phyloP scores from a whole-genome alignment of 805 yeast genomes.

The Saccharomycopsis sp. region DNA sequence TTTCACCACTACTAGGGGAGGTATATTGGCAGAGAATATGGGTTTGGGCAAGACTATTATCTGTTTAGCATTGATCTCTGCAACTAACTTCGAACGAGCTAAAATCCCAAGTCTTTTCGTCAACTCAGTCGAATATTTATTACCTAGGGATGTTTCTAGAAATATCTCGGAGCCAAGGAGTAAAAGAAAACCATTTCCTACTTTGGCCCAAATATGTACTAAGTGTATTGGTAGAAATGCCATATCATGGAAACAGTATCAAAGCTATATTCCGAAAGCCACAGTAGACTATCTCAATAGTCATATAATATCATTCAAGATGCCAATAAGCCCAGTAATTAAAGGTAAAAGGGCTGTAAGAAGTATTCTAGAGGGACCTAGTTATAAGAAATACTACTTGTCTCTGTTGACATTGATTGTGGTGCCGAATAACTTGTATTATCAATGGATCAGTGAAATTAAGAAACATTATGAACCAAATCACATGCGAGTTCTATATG shows the following conservation, averaged over 20 bases:
- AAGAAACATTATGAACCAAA: conserved; percentile 43
- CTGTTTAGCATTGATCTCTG: conserved; percentile 53
- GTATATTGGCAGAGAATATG: conserved; percentile 78
- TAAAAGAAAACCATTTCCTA: background rate
- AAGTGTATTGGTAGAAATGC: conserved; percentile 39
- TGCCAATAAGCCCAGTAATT: too few relatives aligned
- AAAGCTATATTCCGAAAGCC: conserved; percentile 37
- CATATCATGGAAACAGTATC: conserved; percentile 51
- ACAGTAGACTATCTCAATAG: background rate
- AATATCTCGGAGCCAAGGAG: background rate
- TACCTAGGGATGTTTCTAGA: background rate
- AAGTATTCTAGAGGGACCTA: conserved; percentile 22
- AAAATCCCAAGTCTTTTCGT: conserved; percentile 36
- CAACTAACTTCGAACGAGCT: conserved; percentile 48
- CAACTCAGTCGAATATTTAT: background rate
- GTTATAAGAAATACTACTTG: conserved; percentile 31
- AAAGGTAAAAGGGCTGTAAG: conserved; percentile 22
- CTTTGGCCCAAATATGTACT: conserved; percentile 38
- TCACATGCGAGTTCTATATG: conserved; percentile 32
- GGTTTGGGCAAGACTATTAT: conserved; percentile 78
- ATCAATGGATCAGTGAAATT: conserved; percentile 59
- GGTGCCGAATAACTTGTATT: conserved; percentile 59
- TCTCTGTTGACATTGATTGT: conserved; percentile 52
- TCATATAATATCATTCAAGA: background rate
- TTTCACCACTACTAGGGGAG: conserved; percentile 52